Conservation (phyloP, 1,284 basidiomycete species). For the Mycosarcoma mackinlayi region DNA sequence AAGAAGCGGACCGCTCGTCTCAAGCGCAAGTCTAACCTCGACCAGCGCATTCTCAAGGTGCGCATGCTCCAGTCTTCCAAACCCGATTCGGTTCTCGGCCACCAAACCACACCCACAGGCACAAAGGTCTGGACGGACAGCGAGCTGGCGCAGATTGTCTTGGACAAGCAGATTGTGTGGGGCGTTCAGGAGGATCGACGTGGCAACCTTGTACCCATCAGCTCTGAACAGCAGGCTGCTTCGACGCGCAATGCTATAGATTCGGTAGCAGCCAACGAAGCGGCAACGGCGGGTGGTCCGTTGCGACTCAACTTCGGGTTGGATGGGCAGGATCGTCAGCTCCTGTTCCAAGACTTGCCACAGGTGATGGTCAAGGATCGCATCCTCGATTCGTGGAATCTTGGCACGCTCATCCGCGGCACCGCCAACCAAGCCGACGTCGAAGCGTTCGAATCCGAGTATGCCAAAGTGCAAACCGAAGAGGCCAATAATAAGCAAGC, state of each 20-base stretch:
- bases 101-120: constrained; percentile 70
- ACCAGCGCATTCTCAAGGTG: constrained; percentile 61
- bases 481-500: constrained; percentile 76
- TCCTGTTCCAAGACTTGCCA: constrained; percentile 63
- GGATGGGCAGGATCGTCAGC: constrained; percentile 43
- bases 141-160: constrained; percentile 58
- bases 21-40: constrained; percentile 66
- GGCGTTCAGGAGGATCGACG: constrained; percentile 61
- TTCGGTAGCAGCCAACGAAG: constrained; percentile 7
- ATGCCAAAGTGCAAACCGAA: constrained; percentile 54
- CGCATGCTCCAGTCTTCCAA: constrained; percentile 68
- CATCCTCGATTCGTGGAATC: constrained; percentile 53
- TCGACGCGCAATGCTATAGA: constrained; percentile 16
- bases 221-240: not conserved
- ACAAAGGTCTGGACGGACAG: constrained; percentile 52
- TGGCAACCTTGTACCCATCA: constrained; percentile 53
- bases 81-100: constrained; percentile 80
- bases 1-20: constrained; percentile 53
- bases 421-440: constrained; percentile 47
- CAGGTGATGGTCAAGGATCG: constrained; percentile 64
- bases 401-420: constrained; percentile 41
- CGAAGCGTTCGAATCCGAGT: constrained; percentile 47
- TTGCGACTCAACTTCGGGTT: constrained; percentile 64
- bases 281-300: constrained; percentile 49
- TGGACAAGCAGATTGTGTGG: constrained; percentile 63